Base-by-base conservation (phyloP, 352 stramenopile genomes). In the Phytophthora palmivora region DNA sequence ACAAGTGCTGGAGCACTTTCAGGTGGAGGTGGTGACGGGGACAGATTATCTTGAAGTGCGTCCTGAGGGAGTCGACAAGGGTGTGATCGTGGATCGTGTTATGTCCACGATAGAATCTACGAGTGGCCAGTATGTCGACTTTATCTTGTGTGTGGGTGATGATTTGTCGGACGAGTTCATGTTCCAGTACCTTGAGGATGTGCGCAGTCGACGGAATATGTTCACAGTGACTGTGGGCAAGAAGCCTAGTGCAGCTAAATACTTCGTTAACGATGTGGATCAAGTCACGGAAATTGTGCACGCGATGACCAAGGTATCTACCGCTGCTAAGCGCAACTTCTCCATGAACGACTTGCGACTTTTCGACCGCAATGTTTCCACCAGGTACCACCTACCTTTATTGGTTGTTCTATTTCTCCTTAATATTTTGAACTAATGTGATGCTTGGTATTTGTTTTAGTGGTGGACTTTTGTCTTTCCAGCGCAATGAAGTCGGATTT, bases 11-110 rank as follows among this genome's bases (percentile, higher is more conserved):
- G n/a, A n/a, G n/a, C n/a, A n/a, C n/a, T n/a, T n/a, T n/a, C n/a
- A n/a, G n/a, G n/a, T n/a, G n/a, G n/a, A n/a, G n/a, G n/a, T n/a
- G n/a, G n/a, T n/a, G n/a, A n/a, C n/a, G n/a, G n/a, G n/a, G n/a
- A n/a, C n/a, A n/a, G n/a, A n/a, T n/a, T n/a, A n/a, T n/a, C n/a
- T n/a, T n/a, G n/a, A n/a, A n/a, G n/a, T n/a, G n/a, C n/a, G n/a
- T n/a, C n/a, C n/a, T n/a, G n/a, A n/a, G n/a, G 97, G 97, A 18
- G 97, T 99, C 0, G 98, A 99, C 83, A 99, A 99, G 75, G 98
- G 97, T 18, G 93, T 98, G 30, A 96, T 99, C 49, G 87, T 99
- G 2, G 94, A 97, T 72, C 92, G 97, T 34, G 91, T 99, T 24
- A 87, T 99, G 53, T 92, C 86, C 11, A 94, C 87, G n/a, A 67